Evolutionary conservation across 305 asterid genomes (phyloP), one percentile per base, ranked within the genome.

Genomic region (Salvia sclarea): DNA sequence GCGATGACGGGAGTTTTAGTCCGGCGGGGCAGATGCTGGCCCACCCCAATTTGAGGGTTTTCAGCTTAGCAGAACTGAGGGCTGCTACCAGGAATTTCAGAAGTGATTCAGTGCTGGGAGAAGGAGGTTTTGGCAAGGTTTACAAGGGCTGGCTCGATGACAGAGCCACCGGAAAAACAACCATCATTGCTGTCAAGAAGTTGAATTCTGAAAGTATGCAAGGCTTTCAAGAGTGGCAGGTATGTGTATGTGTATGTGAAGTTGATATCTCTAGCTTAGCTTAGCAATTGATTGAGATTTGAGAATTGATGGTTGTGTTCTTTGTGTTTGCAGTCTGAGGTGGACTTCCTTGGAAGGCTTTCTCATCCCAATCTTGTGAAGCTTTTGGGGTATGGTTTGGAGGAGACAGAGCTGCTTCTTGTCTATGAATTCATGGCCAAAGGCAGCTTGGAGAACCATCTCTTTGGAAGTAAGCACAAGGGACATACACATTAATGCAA

Each of bases 41-140:
- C 16, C 76, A 72, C 37, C 80, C 87, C 11, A 82, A 78, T 73
- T 65, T 82, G 64, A 78, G 78, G 74, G 50, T 74, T 52, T 84
- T 82, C 79, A n/a, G 70, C 7, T 68, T 79, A 14, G 21, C 82
- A 11, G 87, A 84, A 22, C 82, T 84, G 8, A 80, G 9, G 69
- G 60, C 47, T 0, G 84, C 87, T 7, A 82, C 90, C 0, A 72
- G 80, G 67, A 80, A 78, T 69, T 84, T 84, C 78, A 67, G 75
- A 41, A 69, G 14, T 4, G 85, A 82, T 64, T 73, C 81, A 0
- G 75, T 84, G 43, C 70, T 84, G 6, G 90, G 87, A n/a, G 87
- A 82, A 57, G 90, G 90, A n/a, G 90, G 90, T 11, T 84, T 82
- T 56, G 90, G 90, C 1, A 79, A 75, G 53, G 89, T 84, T 33